These are phyloP conservation scores for Penicillium sp. DNA, from an alignment of 2,329 filamentous ascomycete genomes.

Conservation along the genomic window DNA sequence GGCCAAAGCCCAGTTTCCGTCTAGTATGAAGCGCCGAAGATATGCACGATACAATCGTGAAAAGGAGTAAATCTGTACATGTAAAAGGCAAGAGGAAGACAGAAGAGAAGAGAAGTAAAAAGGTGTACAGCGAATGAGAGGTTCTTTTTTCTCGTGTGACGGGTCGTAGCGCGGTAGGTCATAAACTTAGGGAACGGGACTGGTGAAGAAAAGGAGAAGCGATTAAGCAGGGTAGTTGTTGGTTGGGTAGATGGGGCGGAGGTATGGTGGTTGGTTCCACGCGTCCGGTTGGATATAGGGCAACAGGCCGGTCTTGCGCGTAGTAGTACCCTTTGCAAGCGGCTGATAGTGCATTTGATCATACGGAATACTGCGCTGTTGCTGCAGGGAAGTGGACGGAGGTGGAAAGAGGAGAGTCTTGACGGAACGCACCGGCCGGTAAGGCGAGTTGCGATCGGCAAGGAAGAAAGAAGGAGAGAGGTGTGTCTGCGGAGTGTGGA, in stretches of 20 bases:
- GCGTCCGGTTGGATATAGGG: conserved; percentile 52
- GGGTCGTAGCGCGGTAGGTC: conserved; percentile 30
- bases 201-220: not conserved
- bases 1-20: conserved; percentile 13
- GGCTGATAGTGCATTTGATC: conserved; percentile 81
- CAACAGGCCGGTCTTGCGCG: conserved; percentile 64
- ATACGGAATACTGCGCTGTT: conserved; percentile 62
- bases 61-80: conserved; percentile 16
- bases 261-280: conserved; percentile 36
- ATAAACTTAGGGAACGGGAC: conserved; percentile 17
- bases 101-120: conserved; percentile 12
- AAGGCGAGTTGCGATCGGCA: conserved; percentile 84
- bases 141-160: conserved; percentile 22
- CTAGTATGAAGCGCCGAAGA: conserved; percentile 18
- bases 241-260: conserved; percentile 32
- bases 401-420: conserved; percentile 89
- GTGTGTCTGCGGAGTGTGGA: conserved; percentile 60
- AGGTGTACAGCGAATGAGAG: conserved; percentile 22
- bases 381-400: conserved; percentile 72
- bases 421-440: conserved; percentile 83
- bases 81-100: not conserved
- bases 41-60: conserved; percentile 18
- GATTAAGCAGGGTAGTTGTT: conserved; percentile 27
- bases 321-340: conserved; percentile 63
- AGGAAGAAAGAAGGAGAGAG: conserved; percentile 85